Evolutionary conservation across 805 yeast species (phyloP).

Genomic region (Teunomyces cretensis): DNA sequence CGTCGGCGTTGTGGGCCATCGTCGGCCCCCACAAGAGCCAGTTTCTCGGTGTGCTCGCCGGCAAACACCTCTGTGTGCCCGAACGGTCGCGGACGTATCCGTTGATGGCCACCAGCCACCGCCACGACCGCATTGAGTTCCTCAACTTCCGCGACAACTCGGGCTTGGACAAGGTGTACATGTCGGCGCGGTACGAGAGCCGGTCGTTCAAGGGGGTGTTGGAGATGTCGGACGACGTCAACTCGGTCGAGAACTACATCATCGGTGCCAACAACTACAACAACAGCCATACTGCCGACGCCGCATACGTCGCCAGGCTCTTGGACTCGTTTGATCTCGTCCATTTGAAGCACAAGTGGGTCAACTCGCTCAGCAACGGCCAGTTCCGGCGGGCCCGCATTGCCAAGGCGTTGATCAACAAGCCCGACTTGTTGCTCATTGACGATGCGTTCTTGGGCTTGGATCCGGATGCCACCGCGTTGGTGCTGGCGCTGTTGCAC

Average conservation of each 20-base stretch:
- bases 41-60: constrained; percentile 57
- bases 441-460: constrained; percentile 94
- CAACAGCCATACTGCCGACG: constrained; percentile 25
- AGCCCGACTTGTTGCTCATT: constrained; percentile 66
- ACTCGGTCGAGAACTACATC: constrained; percentile 53
- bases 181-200: constrained; percentile 87
- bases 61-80: constrained; percentile 53
- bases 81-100: constrained; percentile 58
- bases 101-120: constrained; percentile 25
- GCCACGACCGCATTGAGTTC: constrained; percentile 31
- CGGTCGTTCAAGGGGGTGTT: constrained; percentile 66
- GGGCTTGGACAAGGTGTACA: constrained; percentile 55
- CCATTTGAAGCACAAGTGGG: constrained; percentile 68
- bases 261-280: constrained; percentile 56
- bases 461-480: constrained; percentile 68
- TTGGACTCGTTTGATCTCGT: constrained; percentile 52
- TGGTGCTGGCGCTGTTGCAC: constrained; percentile 56
- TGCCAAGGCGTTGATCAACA: constrained; percentile 66
- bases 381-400: constrained; percentile 89
- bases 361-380: constrained; percentile 88
- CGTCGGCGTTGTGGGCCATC: constrained; percentile 28
- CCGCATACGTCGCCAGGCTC: constrained; percentile 38
- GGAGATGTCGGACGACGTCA: constrained; percentile 59
- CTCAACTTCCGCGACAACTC: constrained; percentile 36
- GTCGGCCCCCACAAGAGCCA: constrained; percentile 49